Evolutionary conservation across 2,329 filamentous ascomycete species (phyloP), one percentile per base, ranked within the genome.

Genomic region (Periglandula ipomoeae): DNA sequence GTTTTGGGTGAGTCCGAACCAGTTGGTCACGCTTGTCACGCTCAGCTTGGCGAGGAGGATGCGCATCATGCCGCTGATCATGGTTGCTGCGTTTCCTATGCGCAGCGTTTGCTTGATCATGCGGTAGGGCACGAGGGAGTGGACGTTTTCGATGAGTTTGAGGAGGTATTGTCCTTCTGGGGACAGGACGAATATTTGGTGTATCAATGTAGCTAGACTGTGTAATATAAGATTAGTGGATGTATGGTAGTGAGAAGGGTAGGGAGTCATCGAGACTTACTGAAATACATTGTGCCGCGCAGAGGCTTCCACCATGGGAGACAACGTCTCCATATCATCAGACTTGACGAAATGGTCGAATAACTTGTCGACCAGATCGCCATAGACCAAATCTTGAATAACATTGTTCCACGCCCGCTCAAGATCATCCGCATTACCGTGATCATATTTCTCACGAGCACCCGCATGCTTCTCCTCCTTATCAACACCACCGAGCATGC

Each of bases 31-130:
- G 7, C 81, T 81, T 2, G 80, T 81, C 4, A 91, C 72, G 55
- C 84, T 86, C 49, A 89, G 69, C 66, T 93, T 93, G n/a, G 86
- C 82, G 13, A 93, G 72, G 15, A 90, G 72, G 15, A 91, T 68
- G 47, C 74, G 77, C 62, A 87, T 75, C 75, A 91, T 82, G 50
- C 76, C 86, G 58, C 77, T 85, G 49, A 91, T 82, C 87, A 93
- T 90, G 19, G 81, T 85, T 1, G 86, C 86, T 0, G 86, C 86
- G 60, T 91, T 93, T 5, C 87, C 84, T 13, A 90, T 75, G 37
- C 81, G 79, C 4, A 93, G 68, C 0, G 85, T 88, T 62, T 90
- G 85, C 51, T 82, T 76, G 45, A 90, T 73, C 53, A 88, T 70
- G 38, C 76, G 73, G 61, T 89, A 91, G 0, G 87, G 87, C 0